These are phyloP conservation scores for Fraxinus quadrangulata DNA, from an alignment of 257 asterid genomes.

Conservation along the genomic window DNA sequence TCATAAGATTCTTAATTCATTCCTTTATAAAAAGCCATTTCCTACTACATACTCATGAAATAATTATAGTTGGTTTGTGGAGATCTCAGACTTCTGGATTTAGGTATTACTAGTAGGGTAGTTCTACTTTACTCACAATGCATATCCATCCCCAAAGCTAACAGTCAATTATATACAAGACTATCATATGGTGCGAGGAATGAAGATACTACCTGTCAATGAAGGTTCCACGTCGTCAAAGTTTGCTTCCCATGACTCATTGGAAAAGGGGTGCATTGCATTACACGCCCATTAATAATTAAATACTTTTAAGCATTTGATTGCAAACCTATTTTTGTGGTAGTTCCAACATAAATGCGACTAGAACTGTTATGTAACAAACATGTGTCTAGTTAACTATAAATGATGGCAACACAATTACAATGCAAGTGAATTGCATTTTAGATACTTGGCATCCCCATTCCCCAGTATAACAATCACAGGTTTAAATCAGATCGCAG, in stretches of 20 bases:
- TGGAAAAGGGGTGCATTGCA: neutral
- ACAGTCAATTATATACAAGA: neutral
- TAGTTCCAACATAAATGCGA: neutral
- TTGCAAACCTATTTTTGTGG: neutral
- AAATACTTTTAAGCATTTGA: neutral
- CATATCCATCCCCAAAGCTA: neutral
- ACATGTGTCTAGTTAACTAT: neutral
- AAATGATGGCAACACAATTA: neutral
- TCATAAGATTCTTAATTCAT: neutral
- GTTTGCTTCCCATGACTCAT: neutral
- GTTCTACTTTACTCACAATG: neutral
- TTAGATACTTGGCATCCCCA: slow-evolving; percentile 1
- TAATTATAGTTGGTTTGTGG: neutral
- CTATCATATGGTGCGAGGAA: neutral
- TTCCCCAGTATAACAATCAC: neutral
- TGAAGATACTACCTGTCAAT: neutral
- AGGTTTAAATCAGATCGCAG: neutral
- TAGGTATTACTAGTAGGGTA: neutral
- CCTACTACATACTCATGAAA: neutral
- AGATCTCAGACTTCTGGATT: neutral
- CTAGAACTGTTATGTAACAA: neutral
- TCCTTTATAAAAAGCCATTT: neutral
- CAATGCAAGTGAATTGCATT: neutral
- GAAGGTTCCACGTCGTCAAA: neutral
- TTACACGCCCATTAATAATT: neutral